phyloP scores from a whole-genome alignment of 306 rosid species.

The Neltuma alba region DNA sequence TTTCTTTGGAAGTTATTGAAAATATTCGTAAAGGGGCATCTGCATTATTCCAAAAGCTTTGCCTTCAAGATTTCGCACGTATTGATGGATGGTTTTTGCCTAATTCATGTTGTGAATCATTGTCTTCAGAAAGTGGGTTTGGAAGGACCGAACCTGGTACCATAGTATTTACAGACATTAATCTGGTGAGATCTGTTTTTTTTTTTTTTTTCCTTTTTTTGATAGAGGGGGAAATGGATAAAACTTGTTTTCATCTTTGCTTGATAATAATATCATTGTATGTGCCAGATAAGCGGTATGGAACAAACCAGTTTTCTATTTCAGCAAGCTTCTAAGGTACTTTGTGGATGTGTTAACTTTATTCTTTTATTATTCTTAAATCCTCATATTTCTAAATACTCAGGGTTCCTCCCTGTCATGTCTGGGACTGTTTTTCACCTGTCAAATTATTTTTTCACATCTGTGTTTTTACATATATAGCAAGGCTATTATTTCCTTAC shows the following conservation, averaged over 20 bases:
- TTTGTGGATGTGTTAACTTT: conserved; percentile 25
- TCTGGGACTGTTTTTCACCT: neutral
- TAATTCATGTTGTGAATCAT: conserved; percentile 46
- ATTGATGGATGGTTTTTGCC: conserved; percentile 98
- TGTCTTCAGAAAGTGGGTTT: conserved; percentile 52
- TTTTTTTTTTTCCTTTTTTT: neutral
- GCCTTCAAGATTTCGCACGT: conserved; percentile 89
- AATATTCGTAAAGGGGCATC: conserved; percentile 88
- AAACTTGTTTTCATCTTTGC: conserved; percentile 19
- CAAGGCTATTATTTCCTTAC: conserved; percentile 5
- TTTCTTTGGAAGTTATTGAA: conserved; percentile 74
- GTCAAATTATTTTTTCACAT: conserved; percentile 5
- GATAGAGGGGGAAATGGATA: neutral
- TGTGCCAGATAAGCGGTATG: conserved; percentile 93
- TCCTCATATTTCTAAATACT: neutral
- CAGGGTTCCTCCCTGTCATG: neutral
- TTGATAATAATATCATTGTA: conserved; percentile 24
- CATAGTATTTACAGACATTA: conserved; percentile 80
- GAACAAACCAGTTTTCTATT: conserved; percentile 97
- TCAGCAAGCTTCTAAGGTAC: conserved; percentile 98
- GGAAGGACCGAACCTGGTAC: conserved; percentile 79
- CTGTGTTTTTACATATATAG: neutral
- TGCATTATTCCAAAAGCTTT: conserved; percentile 62
- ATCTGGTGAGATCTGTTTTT: conserved; percentile 84
- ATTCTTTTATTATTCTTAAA: neutral